Base-by-base conservation (phyloP, 495 filamentous ascomycete species). In the Hyaloscypha hepaticicola region DNA sequence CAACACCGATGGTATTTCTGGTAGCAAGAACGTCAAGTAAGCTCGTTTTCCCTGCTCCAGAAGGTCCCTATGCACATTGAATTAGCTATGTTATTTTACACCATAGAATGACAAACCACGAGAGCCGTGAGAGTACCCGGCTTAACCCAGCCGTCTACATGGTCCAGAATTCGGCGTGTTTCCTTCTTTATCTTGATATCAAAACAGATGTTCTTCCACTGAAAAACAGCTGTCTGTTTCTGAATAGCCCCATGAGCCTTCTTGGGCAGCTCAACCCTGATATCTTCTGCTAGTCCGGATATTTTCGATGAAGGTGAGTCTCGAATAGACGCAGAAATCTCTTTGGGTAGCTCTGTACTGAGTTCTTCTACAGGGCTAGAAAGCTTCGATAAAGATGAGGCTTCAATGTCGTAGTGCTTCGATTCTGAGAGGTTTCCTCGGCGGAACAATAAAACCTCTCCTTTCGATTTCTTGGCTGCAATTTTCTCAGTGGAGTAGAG, bases 121-220 rank as follows among this genome's bases (percentile, higher is more conserved):
- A 87, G 78, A 21, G 82, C 89, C 19, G 88, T 90, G 34, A 94
- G 78, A 51, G 81, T 87, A 21, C 90, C 88, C 14, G 90, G 90
- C 58, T 83, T 83, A 21, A 91, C 88, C 69, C 82, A 91, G 49
- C 90, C 90, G 65, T 86, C 78, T 3, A 91, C 85, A 69, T 89
- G 76, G 25, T 85, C 75, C 3, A 93, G 73, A 1, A 92, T 71
- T 41, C 79, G 77, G 57, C 80, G 80, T 61, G 86, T 77, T 66
- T 84, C 85, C 31, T 79, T 81, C 38, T 87, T 79, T 66, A 80
- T 82, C 7, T 86, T 86, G 34, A 93, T 89, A 1, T 79, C 86
- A 68, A 95, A 96, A 70, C 85, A 88, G 45, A 96, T 84, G 64
- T 89, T 77, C 14, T 81, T 77, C 88, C 88, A 93, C n/a, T 89